Base-by-base conservation (phyloP, 768 basidiomycete species). In the Tephrocybe sp. region DNA sequence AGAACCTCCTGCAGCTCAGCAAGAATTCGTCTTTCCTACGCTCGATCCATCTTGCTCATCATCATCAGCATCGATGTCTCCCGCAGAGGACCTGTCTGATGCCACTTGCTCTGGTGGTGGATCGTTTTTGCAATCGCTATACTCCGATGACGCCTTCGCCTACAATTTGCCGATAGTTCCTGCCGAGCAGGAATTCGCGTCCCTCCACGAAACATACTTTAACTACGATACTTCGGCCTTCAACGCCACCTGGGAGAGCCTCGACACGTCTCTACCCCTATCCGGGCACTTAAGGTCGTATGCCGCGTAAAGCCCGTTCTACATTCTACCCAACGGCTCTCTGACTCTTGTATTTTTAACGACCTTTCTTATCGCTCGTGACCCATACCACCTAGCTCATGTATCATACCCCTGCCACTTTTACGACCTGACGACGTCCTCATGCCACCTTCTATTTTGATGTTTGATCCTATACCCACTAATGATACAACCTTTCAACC, bases 71-170 rank as follows among this genome's bases (percentile, higher is more conserved):
- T 30, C 28, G n/a, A n/a, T n/a, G 11, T 30, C 39, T n/a, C 39
- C 48, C 15, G 6, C 37, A 15, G 45, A 50, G 11, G 38, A 23
- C 30, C n/a, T 38, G 24, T 28, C 38, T 17, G 17, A 44, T 28
- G 34, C 8, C 17, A 26, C 39, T 7, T 2, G 20, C 30, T 15
- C 26, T 18, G 47, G 15, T 24, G 14, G 33, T 14, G 48, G 51
- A 17, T 58, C 57, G 4, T 48, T 50, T 25, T 47, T 58, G 25
- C 43, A 37, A 12, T 44, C 55, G 15, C 53, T 58, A 18, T 61
- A 56, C 40, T 44, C 46, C 20, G 34, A 48, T 11, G 51, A 60
- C 11, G 24, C 42, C 6, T 51, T 47, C 26, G n/a, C 44, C 25
- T 48, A 51, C 24, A 23, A 46, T 14, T 17, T 47, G 11, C 48